Percentiles rank a stretch among this genome's conserved stretches.
Evolutionary conservation across 495 filamentous ascomycete genomes (phyloP).

Genomic region (Penicillium paxilli): DNA sequence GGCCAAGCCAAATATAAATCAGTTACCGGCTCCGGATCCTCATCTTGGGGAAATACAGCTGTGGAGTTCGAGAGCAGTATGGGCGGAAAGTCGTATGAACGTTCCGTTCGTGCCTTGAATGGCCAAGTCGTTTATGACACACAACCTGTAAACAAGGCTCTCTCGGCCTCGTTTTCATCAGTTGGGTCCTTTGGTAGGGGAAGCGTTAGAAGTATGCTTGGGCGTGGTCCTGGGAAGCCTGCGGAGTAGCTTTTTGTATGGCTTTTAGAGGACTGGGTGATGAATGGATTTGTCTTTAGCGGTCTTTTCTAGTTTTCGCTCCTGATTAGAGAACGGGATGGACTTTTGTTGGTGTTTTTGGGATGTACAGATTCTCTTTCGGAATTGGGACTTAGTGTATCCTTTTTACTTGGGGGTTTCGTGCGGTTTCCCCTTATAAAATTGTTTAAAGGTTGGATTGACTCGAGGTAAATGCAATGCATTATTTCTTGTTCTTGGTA

Average conservation of each 20-base stretch:
- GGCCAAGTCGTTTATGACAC: constrained; percentile 40
- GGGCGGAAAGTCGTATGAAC: constrained; percentile 41
- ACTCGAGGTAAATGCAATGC: no score
- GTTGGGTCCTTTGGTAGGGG: constrained; percentile 9
- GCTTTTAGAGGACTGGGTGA: no score
- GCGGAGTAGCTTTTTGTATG: background rate
- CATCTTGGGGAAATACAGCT: constrained; percentile 29
- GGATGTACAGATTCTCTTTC: no score
- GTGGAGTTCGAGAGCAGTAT: constrained; percentile 24
- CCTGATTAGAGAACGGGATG: no score
- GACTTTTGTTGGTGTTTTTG: no score
- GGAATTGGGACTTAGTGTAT: no score
- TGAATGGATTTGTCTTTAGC: background rate
- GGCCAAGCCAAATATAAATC: constrained; percentile 29
- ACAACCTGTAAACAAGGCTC: constrained; percentile 5
- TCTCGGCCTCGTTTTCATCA: background rate
- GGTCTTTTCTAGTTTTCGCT: no score
- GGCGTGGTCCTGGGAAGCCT: constrained; percentile 16
- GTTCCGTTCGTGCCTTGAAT: constrained; percentile 54
- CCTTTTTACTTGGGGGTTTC: no score
- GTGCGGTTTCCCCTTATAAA: no score
- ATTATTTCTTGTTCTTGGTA: no score
- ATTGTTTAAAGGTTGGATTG: no score
- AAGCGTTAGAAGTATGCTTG: constrained; percentile 20
- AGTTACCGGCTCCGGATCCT: constrained; percentile 20